A percentile compares a stretch with the other conserved stretches of the same genome.
phyloP scores from a whole-genome alignment of 2,329 filamentous ascomycete genomes.

The Fusarium vanettenii region DNA sequence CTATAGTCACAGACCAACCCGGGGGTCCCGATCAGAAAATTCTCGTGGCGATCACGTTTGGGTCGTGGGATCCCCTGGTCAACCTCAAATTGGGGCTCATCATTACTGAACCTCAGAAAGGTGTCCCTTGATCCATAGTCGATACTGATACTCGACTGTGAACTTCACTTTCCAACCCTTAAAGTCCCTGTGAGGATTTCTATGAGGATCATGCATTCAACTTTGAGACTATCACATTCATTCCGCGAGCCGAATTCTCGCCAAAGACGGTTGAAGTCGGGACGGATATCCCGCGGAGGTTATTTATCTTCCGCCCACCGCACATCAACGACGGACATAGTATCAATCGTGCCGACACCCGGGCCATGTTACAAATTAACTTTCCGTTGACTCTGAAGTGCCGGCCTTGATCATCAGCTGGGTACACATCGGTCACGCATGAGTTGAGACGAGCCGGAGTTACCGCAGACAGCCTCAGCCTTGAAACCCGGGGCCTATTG shows the following conservation, averaged over 20 bases:
- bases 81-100: background rate
- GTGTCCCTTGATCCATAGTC: background rate
- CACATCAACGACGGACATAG: background rate
- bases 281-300: background rate
- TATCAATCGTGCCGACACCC: background rate
- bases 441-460: background rate
- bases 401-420: background rate
- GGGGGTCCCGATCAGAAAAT: too few relatives aligned
- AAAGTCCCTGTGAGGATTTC: background rate
- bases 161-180: rapidly evolving
- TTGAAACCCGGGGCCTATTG: background rate
- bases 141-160: background rate
- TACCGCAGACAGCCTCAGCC: background rate
- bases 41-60: background rate
- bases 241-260: background rate
- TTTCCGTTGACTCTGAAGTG: background rate
- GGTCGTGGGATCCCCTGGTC: background rate
- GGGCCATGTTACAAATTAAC: background rate
- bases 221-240: background rate
- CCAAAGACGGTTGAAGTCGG: background rate
- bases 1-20: too few relatives aligned
- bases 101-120: too few relatives aligned
- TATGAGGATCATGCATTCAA: background rate
- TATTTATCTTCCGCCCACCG: background rate
- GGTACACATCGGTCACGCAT: background rate